Percentiles rank a stretch among this genome's conserved stretches.
Conservation (phyloP, 1,284 basidiomycete genomes). For the Leccinum fallax region DNA sequence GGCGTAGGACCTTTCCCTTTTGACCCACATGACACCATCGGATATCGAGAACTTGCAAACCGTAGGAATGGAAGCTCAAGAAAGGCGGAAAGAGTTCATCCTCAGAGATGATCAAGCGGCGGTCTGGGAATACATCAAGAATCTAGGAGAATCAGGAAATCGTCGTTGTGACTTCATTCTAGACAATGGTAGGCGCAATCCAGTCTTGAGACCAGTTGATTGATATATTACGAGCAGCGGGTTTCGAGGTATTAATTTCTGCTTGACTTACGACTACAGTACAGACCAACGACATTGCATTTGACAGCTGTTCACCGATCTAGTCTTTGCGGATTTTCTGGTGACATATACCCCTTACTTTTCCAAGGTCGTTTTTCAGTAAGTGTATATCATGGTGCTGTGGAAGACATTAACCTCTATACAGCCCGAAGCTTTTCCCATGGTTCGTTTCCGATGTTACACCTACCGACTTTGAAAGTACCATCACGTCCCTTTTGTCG, state of each 20-base stretch:
- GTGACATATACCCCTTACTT: conserved; percentile 86
- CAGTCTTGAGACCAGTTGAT: conserved; percentile 17
- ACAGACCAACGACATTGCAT: conserved; percentile 2
- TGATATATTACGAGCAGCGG: conserved; percentile 51
- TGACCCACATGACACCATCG: conserved; percentile 77
- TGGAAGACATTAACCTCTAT: conserved; percentile 16
- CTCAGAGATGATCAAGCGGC: conserved; percentile 81
- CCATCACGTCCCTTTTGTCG: conserved; percentile 57
- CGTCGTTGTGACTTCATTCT: conserved; percentile 85
- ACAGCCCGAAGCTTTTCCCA: conserved; percentile 84
- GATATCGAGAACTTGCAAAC: conserved; percentile 87
- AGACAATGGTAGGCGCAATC: conserved; percentile 72
- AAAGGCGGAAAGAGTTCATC: conserved; percentile 76
- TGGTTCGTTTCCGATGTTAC: conserved; percentile 96
- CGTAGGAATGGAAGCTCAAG: conserved; percentile 77
- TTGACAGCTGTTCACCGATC: conserved; percentile 85
- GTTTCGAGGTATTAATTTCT: conserved; percentile 64
- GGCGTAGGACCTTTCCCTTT: conserved; percentile 74
- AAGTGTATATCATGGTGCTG: conserved; percentile 31
- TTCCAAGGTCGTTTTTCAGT: conserved; percentile 88
- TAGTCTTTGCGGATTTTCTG: conserved; percentile 94
- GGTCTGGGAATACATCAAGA: conserved; percentile 77
- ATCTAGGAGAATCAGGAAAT: conserved; percentile 40
- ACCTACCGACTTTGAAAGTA: conserved; percentile 71
- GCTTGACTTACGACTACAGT: not conserved